Percentiles rank a stretch among this genome's conserved stretches.
Evolutionary conservation across 768 basidiomycete species (phyloP).

Genomic region (Tulasnella sp.): DNA sequence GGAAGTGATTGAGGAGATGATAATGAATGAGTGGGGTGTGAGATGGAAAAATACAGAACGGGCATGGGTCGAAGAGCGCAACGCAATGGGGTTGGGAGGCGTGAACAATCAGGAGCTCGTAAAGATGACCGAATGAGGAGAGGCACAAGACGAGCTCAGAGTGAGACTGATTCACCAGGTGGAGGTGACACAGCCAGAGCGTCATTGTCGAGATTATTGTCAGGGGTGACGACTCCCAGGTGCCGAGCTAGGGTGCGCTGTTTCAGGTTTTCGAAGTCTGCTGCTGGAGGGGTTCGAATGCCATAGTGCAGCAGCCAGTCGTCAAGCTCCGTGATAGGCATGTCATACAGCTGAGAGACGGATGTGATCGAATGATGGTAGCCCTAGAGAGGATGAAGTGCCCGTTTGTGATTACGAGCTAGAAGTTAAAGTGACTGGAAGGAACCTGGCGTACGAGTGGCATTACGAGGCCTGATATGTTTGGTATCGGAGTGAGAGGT

Average conservation of each 20-base stretch:
- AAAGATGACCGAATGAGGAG: no score
- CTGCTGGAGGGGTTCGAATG: not conserved
- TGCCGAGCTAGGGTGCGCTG: not conserved
- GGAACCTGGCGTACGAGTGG: not conserved
- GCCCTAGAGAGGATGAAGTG: not conserved
- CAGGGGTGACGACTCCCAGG: not conserved
- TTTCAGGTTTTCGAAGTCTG: not conserved
- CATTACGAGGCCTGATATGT: not conserved
- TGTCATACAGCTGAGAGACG: not conserved
- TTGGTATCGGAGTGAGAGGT: not conserved
- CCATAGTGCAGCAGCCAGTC: not conserved
- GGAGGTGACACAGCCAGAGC: not conserved
- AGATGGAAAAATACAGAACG: not conserved
- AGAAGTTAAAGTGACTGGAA: no score
- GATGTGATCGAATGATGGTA: not conserved
- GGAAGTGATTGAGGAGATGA: not conserved
- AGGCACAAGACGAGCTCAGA: not conserved
- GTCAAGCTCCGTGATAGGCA: not conserved
- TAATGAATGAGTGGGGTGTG: not conserved
- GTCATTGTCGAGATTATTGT: not conserved
- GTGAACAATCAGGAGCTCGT: no score
- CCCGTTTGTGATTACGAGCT: not conserved
- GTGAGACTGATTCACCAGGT: not conserved
- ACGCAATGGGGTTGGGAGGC: no score
- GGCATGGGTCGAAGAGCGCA: no score